Conservation (phyloP, 371 early-diverging fungal genomes). For the Basidiobolus meristosporus region DNA sequence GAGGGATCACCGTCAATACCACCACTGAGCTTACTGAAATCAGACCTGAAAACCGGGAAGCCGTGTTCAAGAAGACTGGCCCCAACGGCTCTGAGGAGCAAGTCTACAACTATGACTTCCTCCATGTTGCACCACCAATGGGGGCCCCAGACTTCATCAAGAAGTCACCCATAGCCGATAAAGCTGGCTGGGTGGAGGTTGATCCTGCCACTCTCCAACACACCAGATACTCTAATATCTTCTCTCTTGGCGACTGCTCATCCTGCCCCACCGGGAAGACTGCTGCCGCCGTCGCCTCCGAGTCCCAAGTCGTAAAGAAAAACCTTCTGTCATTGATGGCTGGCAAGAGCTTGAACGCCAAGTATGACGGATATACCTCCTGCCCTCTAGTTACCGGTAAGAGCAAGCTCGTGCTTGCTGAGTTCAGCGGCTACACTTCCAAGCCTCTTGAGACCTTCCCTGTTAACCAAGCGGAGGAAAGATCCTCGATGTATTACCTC, state of each 20-base stretch:
- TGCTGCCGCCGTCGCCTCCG: constrained; percentile 73
- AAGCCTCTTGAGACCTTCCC: constrained; percentile 70
- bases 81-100: too few relatives aligned
- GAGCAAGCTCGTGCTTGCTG: constrained; percentile 65
- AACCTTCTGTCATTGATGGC: constrained; percentile 22
- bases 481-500: constrained; percentile 35
- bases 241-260: constrained; percentile 65
- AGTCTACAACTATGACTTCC: constrained; percentile 37
- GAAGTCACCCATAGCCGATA: constrained; percentile 42
- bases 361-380: constrained; percentile 69
- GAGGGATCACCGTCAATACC: constrained; percentile 46
- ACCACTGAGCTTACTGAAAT: constrained; percentile 53
- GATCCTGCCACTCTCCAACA: constrained; percentile 61
- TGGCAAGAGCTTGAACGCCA: constrained; percentile 8
- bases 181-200: constrained; percentile 74
- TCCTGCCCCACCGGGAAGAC: constrained; percentile 84
- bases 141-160: constrained; percentile 59
- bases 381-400: constrained; percentile 67
- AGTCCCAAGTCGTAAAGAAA: constrained; percentile 52
- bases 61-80: constrained; percentile 31
- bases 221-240: constrained; percentile 58
- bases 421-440: constrained; percentile 70
- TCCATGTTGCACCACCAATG: constrained; percentile 80
- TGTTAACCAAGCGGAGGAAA: constrained; percentile 56
- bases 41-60: constrained; percentile 32